Percentiles rank a stretch among this genome's conserved stretches.
phyloP scores from a whole-genome alignment of 2,329 filamentous ascomycete genomes.

The Calcarisporium arbuscula region DNA sequence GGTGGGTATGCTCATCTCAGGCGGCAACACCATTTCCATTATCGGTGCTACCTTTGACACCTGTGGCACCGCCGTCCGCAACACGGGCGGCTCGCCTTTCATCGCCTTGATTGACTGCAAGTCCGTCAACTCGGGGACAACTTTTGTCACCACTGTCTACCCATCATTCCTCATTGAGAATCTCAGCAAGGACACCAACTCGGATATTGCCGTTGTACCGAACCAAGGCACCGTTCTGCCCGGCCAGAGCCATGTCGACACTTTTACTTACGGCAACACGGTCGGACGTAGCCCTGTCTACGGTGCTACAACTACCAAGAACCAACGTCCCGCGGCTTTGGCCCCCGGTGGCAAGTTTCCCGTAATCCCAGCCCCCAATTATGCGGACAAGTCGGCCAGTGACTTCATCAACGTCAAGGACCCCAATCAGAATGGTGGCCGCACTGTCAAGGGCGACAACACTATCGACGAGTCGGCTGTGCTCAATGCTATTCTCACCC shows the following conservation, averaged over 20 bases:
- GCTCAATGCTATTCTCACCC: conserved; percentile 30
- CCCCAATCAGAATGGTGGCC: conserved; percentile 20
- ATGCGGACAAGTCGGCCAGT: conserved; percentile 22
- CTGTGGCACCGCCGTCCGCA: conserved; percentile 28
- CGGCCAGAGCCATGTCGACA: conserved; percentile 25
- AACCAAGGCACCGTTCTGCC: conserved; percentile 24
- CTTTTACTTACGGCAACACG: conserved; percentile 36
- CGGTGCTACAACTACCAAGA: conserved; percentile 22
- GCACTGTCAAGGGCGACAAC: conserved; percentile 29
- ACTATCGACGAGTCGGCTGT: conserved; percentile 29
- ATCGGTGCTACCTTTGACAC: conserved; percentile 33
- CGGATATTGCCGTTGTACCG: conserved; percentile 26
- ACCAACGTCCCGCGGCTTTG: conserved; percentile 25
- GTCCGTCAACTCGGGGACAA: conserved; percentile 35
- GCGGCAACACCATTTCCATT: conserved; percentile 33
- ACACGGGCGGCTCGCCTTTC: conserved; percentile 31
- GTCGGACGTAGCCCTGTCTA: conserved; percentile 33
- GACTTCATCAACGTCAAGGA: conserved; percentile 32
- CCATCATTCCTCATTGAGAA: conserved; percentile 39
- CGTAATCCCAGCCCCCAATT: conserved; percentile 32
- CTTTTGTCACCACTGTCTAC: conserved; percentile 27
- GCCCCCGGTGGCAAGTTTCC: conserved; percentile 30
- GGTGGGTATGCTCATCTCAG: conserved; percentile 22
- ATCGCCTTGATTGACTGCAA: conserved; percentile 33
- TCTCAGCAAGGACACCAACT: conserved; percentile 31